Base-by-base conservation (phyloP, 139 green algal genomes). In the Yamagishiella unicocca region DNA sequence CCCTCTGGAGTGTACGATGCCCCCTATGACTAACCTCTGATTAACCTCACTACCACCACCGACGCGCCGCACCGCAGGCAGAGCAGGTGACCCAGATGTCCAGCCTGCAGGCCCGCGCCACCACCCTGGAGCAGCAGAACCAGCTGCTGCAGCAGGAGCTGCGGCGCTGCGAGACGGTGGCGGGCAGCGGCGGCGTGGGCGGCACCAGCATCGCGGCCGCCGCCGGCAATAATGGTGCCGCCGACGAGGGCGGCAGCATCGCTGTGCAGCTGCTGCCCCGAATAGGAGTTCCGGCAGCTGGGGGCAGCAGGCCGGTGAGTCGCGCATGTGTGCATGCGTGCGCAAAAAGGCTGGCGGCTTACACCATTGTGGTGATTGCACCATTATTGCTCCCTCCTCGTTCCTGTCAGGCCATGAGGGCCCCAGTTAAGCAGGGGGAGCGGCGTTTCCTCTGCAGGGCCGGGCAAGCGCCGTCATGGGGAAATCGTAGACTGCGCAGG, bases 41-140 rank as follows among this genome's bases (percentile, higher is more conserved):
- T n/a, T n/a, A n/a, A n/a, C n/a, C n/a, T n/a, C n/a, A n/a, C n/a
- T n/a, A n/a, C n/a, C n/a, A n/a, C 58, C 17, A 17, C 31, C 10
- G 4, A 29, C 5, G 21, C 40, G n/a, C n/a, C n/a, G n/a, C n/a
- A n/a, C n/a, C 42, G 22, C 64, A 86, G 80, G 80, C 64, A 12
- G 80, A 86, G 80, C 80, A 86, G 61, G 62, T 86, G 29, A 74
- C 80, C 22, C 80, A 86, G 80, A 29, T 86, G 80, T 77, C 80
- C 1, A 43, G 50, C 6, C 43, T 86, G 33, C 62, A 77, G 64
- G 62, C 80, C 3, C 80, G 80, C 31, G 35, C 80, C 64, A 42
- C 64, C 22, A 43, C 64, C 12, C 80, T 86, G 80, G 80, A 86
- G 43, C n/a, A 66, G 31, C 80, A 86, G 19, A 86, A 86, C 66